phyloP scores from a whole-genome alignment of 2,329 filamentous ascomycete species.

The Diaporthe sp. region DNA sequence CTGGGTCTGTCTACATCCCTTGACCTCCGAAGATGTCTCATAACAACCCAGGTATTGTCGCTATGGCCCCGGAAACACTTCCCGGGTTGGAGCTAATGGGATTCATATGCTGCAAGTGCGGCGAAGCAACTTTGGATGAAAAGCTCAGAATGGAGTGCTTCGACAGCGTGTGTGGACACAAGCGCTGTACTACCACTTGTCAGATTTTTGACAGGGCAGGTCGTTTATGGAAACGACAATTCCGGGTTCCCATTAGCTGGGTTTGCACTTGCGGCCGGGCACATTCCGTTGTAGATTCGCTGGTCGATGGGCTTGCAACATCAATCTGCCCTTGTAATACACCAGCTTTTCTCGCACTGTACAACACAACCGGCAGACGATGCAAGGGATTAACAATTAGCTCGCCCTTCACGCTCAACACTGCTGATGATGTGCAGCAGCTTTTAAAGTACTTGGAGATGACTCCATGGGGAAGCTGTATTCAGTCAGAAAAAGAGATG shows the following conservation, averaged over 20 bases:
- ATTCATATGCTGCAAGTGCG: conserved; percentile 10
- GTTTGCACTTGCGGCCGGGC: background rate
- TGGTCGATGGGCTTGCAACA: background rate
- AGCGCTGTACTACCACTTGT: background rate
- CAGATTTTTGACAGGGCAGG: background rate
- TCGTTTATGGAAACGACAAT: background rate
- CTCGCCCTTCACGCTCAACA: background rate
- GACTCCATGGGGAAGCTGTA: background rate
- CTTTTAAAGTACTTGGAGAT: background rate
- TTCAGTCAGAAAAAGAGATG: background rate
- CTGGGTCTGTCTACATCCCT: background rate
- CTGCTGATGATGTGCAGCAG: background rate
- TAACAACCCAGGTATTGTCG: background rate
- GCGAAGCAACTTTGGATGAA: background rate
- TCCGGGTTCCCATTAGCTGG: background rate
- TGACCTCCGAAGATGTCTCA: background rate
- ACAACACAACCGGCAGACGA: conserved; percentile 11
- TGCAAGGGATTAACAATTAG: background rate
- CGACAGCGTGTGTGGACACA: background rate
- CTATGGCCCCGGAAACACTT: background rate
- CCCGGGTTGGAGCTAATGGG: background rate
- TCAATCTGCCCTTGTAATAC: background rate
- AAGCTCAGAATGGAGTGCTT: background rate
- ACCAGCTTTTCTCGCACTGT: conserved; percentile 11
- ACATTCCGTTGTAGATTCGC: background rate